Evolutionary conservation across 2,329 filamentous ascomycete genomes (phyloP).

Genomic region (Corynespora cassiicola): DNA sequence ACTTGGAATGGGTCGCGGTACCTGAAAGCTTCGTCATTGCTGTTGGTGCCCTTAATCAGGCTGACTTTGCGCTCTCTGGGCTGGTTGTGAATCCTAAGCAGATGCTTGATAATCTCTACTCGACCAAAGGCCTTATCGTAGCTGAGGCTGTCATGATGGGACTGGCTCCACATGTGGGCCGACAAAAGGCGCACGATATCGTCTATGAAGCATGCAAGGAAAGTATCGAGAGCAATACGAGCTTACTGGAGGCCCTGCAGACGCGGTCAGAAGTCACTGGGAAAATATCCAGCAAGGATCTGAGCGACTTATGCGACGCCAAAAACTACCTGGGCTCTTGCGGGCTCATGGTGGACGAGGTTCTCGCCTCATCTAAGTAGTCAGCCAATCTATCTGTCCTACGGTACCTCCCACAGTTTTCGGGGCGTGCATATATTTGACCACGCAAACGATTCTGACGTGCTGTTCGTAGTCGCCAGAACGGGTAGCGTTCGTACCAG

Average conservation of each 20-base stretch:
- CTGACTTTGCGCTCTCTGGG: conserved; percentile 60
- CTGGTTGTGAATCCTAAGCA: conserved; percentile 58
- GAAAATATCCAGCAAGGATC: conserved; percentile 52
- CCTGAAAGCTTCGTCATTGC: conserved; percentile 62
- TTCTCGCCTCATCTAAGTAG: conserved; percentile 37
- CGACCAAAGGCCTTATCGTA: conserved; percentile 61
- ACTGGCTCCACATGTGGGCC: conserved; percentile 59
- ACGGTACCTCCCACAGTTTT: neutral
- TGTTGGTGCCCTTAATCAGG: conserved; percentile 61
- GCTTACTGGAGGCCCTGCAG: conserved; percentile 53
- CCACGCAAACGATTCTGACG: neutral
- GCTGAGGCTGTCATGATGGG: conserved; percentile 69
- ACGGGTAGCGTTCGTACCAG: conserved; percentile 18
- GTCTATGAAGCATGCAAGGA: conserved; percentile 62
- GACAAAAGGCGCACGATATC: conserved; percentile 62
- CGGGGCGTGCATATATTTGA: neutral
- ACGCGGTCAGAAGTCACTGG: conserved; percentile 49
- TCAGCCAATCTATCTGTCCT: conserved; percentile 5
- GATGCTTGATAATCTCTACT: conserved; percentile 60
- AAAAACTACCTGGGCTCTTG: conserved; percentile 53
- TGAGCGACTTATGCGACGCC: conserved; percentile 64
- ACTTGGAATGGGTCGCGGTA: conserved; percentile 64
- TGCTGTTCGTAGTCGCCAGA: conserved; percentile 16
- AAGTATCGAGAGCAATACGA: conserved; percentile 53
- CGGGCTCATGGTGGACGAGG: conserved; percentile 43